A percentile compares a stretch with the other conserved stretches of the same genome.
phyloP scores from a whole-genome alignment of 257 asterid genomes.

The Rhazya stricta region DNA sequence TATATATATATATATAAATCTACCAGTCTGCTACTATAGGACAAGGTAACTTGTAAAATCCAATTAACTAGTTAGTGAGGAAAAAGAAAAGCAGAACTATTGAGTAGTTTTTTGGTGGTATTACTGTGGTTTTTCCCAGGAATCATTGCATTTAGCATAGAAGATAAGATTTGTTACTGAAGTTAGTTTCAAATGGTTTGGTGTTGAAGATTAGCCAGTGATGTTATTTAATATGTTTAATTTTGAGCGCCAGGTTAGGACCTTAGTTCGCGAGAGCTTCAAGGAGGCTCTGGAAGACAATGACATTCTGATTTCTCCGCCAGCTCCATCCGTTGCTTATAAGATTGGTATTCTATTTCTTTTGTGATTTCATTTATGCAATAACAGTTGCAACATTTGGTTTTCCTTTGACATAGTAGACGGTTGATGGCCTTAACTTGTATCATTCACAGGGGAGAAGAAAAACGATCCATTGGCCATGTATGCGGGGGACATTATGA shows the following conservation, averaged over 20 bases:
- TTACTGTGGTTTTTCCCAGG: neutral
- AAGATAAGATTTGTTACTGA: neutral
- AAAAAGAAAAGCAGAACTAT: neutral
- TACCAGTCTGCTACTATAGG: too few relatives aligned
- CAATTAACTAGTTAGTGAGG: neutral
- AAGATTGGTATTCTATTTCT: conserved; percentile 50
- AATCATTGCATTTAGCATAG: neutral
- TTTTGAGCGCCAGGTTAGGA: conserved; percentile 61
- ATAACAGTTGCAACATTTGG: neutral
- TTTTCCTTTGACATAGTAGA: conserved; percentile 6
- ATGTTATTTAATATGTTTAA: neutral
- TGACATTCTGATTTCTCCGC: conserved; percentile 92
- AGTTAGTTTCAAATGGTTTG: neutral
- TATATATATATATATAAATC: too few relatives aligned
- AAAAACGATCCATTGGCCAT: conserved; percentile 95
- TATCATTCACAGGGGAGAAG: conserved; percentile 78
- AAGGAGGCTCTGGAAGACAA: conserved; percentile 66
- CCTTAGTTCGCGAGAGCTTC: conserved; percentile 68
- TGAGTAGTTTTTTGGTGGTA: neutral
- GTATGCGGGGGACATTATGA: conserved; percentile 99
- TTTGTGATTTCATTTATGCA: conserved; percentile 4
- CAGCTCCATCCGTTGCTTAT: conserved; percentile 92
- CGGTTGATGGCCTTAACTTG: conserved; percentile 13
- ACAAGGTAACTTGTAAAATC: neutral
- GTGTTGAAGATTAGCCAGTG: neutral